phyloP scores from a whole-genome alignment of 2,329 filamentous ascomycete genomes.

The Monosporascus sp. region DNA sequence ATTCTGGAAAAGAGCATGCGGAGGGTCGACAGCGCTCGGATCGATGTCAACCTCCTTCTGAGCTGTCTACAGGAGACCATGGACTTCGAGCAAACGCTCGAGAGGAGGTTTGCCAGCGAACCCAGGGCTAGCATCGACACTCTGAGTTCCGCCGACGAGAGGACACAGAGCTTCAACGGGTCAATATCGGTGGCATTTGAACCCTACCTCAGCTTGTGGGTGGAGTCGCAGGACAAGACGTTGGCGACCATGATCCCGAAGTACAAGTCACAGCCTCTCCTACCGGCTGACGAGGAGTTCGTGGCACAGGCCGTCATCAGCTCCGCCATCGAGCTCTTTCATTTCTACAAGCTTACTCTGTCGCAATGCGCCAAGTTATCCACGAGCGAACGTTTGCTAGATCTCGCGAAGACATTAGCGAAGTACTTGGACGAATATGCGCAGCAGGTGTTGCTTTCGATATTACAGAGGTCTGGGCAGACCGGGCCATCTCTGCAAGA shows the following conservation, averaged over 20 bases:
- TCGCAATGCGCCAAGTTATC: slow-evolving; percentile 96
- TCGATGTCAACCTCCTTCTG: slow-evolving; percentile 85
- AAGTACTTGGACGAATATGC: slow-evolving; percentile 95
- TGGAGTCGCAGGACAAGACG: slow-evolving; percentile 90
- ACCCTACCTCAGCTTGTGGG: slow-evolving; percentile 94
- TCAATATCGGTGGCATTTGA: slow-evolving; percentile 96
- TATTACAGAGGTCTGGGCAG: slow-evolving; percentile 52
- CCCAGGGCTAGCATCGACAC: slow-evolving; percentile 84
- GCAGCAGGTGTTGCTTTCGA: slow-evolving; percentile 79
- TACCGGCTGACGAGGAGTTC: slow-evolving; percentile 85
- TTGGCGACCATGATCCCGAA: slow-evolving; percentile 78
- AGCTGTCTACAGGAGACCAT: slow-evolving; percentile 91
- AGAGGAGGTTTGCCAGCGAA: slow-evolving; percentile 71
- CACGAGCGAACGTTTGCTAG: slow-evolving; percentile 78
- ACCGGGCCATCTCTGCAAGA: slow-evolving; percentile 61
- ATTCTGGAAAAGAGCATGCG: slow-evolving; percentile 87
- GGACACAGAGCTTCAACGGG: slow-evolving; percentile 73
- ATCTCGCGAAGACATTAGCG: slow-evolving; percentile 78
- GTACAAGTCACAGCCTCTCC: slow-evolving; percentile 76
- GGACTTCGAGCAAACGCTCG: slow-evolving; percentile 90
- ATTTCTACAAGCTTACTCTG: slow-evolving; percentile 89
- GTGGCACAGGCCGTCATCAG: slow-evolving; percentile 81
- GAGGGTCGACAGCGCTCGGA: slow-evolving; percentile 65
- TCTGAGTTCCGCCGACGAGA: slow-evolving; percentile 71
- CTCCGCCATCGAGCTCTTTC: slow-evolving; percentile 94